These are phyloP conservation scores for Pseudocercospora vitis DNA, from an alignment of 2,329 filamentous ascomycete species.

Conservation along the genomic window DNA sequence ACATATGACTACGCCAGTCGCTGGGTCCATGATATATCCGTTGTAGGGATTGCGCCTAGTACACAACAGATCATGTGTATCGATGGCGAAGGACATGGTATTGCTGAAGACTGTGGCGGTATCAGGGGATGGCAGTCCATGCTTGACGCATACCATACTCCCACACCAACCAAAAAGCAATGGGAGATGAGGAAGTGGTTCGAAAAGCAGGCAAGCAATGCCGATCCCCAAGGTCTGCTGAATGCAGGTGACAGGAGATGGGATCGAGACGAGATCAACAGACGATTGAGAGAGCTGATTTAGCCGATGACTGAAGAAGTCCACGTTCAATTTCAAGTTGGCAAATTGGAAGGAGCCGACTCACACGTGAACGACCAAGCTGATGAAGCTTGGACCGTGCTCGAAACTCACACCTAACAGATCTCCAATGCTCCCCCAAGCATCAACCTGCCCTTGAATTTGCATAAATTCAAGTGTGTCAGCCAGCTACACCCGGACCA, in stretches of 20 bases:
- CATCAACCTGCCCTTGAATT: neutral
- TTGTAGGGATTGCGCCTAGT: conserved; percentile 22
- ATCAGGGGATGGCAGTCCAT: conserved; percentile 35
- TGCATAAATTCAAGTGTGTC: neutral
- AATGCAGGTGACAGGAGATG: conserved; percentile 26
- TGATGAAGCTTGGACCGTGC: neutral
- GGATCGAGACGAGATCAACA: conserved; percentile 25
- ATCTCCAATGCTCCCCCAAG: neutral
- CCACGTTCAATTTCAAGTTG: neutral
- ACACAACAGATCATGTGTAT: conserved; percentile 29
- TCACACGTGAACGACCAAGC: neutral
- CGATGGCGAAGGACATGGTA: conserved; percentile 33
- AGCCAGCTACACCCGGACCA: neutral
- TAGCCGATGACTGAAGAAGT: conserved; percentile 41
- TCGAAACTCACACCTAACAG: neutral
- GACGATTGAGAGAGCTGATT: conserved; percentile 7
- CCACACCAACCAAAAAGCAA: conserved; percentile 29
- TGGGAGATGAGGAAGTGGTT: conserved; percentile 34
- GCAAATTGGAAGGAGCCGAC: too few relatives aligned
- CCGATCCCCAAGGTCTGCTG: conserved; percentile 29
- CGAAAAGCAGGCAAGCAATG: conserved; percentile 31
- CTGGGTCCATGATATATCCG: conserved; percentile 32
- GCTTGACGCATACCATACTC: conserved; percentile 35
- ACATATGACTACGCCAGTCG: conserved; percentile 33
- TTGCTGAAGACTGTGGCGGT: conserved; percentile 38